Percentiles rank a stretch among this genome's conserved stretches.
Conservation (phyloP, 768 basidiomycete genomes). For the Boletus reticuloceps region DNA sequence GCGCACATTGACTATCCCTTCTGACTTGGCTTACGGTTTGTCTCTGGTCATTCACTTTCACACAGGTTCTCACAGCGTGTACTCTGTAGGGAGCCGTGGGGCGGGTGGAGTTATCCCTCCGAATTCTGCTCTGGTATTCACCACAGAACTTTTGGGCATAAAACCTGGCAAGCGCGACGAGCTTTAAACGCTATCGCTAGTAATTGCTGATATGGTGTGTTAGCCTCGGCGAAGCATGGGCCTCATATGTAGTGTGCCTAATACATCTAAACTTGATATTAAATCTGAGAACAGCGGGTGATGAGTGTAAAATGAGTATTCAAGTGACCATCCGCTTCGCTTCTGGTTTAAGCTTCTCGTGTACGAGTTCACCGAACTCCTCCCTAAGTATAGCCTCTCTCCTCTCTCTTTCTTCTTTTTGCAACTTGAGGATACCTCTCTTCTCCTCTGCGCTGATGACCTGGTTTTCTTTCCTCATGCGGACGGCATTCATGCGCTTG, state of each 20-base stretch:
- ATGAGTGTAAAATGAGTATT: background rate
- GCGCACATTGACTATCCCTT: constrained; percentile 84
- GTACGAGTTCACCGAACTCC: constrained; percentile 84
- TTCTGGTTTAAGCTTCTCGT: constrained; percentile 62
- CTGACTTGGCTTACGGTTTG: constrained; percentile 80
- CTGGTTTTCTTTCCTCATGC: constrained; percentile 99
- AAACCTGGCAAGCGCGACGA: constrained; percentile 51
- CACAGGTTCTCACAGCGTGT: background rate
- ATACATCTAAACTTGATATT: background rate
- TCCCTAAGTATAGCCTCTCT: constrained; percentile 86
- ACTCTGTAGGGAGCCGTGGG: constrained; percentile 60
- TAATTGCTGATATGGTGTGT: background rate
- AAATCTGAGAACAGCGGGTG: background rate
- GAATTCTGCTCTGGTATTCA: constrained; percentile 79
- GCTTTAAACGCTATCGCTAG: constrained; percentile 36
- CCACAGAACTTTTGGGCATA: constrained; percentile 76
- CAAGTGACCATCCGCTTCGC: constrained; percentile 19
- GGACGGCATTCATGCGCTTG: constrained; percentile 96
- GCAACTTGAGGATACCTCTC: constrained; percentile 90
- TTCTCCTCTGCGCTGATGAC: constrained; percentile 99
- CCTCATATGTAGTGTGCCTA: background rate
- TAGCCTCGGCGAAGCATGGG: background rate
- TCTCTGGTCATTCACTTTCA: constrained; percentile 3
- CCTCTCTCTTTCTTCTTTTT: constrained; percentile 90
- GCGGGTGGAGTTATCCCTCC: constrained; percentile 77